These are phyloP conservation scores for Onygenales sp. DNA, from an alignment of 2,329 filamentous ascomycete species.

Conservation along the genomic window DNA sequence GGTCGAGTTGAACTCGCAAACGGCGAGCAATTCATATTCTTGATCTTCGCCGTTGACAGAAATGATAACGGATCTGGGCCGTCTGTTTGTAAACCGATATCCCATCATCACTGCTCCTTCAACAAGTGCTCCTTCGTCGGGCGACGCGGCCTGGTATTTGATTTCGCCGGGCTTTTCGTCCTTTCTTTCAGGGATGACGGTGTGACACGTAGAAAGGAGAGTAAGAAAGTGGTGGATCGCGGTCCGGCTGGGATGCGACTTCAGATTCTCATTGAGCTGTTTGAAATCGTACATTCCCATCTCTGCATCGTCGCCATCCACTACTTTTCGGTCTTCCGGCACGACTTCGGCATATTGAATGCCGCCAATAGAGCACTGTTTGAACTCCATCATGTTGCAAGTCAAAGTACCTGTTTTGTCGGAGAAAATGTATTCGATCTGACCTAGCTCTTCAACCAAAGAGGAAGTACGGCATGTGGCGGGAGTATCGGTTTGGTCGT, in stretches of 20 bases:
- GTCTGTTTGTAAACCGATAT: constrained; percentile 83
- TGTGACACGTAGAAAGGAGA: constrained; percentile 84
- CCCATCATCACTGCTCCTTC: constrained; percentile 79
- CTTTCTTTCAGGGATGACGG: constrained; percentile 84
- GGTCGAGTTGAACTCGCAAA: constrained; percentile 99
- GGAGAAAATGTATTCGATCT: constrained; percentile 97
- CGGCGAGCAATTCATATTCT: constrained; percentile 84
- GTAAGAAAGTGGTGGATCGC: constrained; percentile 76
- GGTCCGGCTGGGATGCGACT: constrained; percentile 48
- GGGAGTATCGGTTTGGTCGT: constrained; percentile 88
- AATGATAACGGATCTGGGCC: constrained; percentile 80
- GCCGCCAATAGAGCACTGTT: constrained; percentile 84
- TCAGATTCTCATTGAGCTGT: constrained; percentile 59
- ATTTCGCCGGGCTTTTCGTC: constrained; percentile 71
- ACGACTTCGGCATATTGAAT: constrained; percentile 90
- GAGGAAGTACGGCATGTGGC: constrained; percentile 94
- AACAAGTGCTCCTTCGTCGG: constrained; percentile 93
- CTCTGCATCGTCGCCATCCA: constrained; percentile 64
- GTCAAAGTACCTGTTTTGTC: constrained; percentile 96
- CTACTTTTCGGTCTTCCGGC: constrained; percentile 78
- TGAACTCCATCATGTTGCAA: constrained; percentile 99
- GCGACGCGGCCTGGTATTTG: constrained; percentile 96
- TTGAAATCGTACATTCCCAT: constrained; percentile 79
- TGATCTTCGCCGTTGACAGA: constrained; percentile 60
- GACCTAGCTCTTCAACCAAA: constrained; percentile 90